Conservation (phyloP, 1,284 basidiomycete species). For the Cryptococcus sp. region DNA sequence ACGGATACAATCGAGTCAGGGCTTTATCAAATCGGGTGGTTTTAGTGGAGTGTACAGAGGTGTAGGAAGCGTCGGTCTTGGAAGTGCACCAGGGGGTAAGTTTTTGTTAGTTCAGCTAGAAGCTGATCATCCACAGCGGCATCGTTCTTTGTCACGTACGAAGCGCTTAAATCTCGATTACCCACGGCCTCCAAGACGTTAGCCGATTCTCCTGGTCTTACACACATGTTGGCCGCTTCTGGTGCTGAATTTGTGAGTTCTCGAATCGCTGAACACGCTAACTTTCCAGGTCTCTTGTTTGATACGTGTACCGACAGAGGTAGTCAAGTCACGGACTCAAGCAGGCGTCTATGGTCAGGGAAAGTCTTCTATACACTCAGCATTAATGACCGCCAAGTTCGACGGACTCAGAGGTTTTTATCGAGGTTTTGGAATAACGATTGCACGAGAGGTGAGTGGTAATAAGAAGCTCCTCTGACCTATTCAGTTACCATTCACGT, state of each 20-base stretch:
- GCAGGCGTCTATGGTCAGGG: constrained; percentile 62
- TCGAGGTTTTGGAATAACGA: constrained; percentile 70
- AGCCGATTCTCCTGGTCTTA: constrained; percentile 60
- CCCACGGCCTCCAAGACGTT: constrained; percentile 51
- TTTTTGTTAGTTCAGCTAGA: constrained; percentile 1
- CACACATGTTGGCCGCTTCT: constrained; percentile 76
- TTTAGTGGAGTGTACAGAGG: constrained; percentile 92
- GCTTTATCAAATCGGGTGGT: constrained; percentile 80
- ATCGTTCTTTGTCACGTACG: constrained; percentile 92
- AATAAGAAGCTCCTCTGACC: neutral
- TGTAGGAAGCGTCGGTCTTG: constrained; percentile 89
- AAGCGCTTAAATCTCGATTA: constrained; percentile 71
- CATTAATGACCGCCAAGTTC: constrained; percentile 53
- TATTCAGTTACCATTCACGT: constrained; percentile 88
- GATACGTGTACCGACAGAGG: constrained; percentile 88
- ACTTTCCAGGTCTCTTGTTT: constrained; percentile 75
- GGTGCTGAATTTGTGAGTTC: constrained; percentile 71
- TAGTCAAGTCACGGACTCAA: constrained; percentile 82
- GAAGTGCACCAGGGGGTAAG: constrained; percentile 91
- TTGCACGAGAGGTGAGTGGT: constrained; percentile 65
- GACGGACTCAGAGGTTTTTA: constrained; percentile 70
- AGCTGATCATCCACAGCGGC: constrained; percentile 59
- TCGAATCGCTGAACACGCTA: constrained; percentile 10
- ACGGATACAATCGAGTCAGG: constrained; percentile 79
- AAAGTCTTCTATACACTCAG: constrained; percentile 38